Evolutionary conservation across 257 asterid genomes (phyloP).

Genomic region (Solanum piurae): DNA sequence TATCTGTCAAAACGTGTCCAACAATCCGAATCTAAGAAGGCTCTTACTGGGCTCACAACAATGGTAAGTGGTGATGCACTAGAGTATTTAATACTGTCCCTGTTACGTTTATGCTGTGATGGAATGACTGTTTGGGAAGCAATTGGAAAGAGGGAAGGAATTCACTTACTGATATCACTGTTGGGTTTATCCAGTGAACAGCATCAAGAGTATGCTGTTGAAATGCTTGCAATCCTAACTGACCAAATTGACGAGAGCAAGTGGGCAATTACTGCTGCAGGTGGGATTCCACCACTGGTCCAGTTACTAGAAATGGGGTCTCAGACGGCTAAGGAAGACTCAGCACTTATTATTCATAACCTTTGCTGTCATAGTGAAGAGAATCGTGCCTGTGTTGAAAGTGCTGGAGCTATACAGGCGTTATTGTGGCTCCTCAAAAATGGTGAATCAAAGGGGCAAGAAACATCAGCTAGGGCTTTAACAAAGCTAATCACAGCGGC

Average conservation of each 20-base stretch:
- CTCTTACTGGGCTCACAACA: constrained; percentile 59
- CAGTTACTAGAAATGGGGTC: constrained; percentile 67
- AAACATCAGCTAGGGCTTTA: constrained; percentile 52
- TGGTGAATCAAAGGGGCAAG: constrained; percentile 66
- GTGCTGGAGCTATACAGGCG: constrained; percentile 70
- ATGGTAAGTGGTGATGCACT: constrained; percentile 59
- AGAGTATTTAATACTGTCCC: constrained; percentile 49
- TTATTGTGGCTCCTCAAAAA: constrained; percentile 63
- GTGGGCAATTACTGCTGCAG: constrained; percentile 95
- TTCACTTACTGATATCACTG: constrained; percentile 63
- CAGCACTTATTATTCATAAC: constrained; percentile 46
- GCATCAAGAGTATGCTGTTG: constrained; percentile 76
- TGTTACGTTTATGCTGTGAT: constrained; percentile 45
- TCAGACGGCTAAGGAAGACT: constrained; percentile 51
- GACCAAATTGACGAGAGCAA: constrained; percentile 81
- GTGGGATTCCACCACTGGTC: constrained; percentile 90
- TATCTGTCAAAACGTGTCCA: constrained; percentile 27
- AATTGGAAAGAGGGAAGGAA: constrained; percentile 77
- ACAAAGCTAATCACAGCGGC: constrained; percentile 40
- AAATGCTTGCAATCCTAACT: constrained; percentile 61
- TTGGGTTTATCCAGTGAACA: constrained; percentile 69
- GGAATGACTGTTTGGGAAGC: constrained; percentile 68
- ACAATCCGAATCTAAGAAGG: constrained; percentile 66
- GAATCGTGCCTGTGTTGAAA: constrained; percentile 62
- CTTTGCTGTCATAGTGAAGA: constrained; percentile 78